Evolutionary conservation across 1,284 basidiomycete species (phyloP).

Genomic region (Mixia osmundae): DNA sequence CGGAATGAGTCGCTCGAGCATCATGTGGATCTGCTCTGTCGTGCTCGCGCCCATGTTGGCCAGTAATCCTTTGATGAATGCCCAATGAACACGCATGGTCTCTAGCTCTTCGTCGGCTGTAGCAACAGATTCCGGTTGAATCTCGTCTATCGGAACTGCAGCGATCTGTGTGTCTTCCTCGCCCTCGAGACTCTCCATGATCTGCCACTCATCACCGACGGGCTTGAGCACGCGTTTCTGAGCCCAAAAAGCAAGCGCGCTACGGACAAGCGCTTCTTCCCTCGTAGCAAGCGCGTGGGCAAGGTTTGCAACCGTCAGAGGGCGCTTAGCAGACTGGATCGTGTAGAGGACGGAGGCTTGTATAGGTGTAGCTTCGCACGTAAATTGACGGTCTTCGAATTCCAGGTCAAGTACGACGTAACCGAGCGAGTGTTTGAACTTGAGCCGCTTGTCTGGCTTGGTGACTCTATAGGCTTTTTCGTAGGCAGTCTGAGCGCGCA

Average conservation of each 20-base stretch:
- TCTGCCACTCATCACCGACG: not conserved
- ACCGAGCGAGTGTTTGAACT: constrained; percentile 66
- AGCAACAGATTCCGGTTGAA: constrained; percentile 1
- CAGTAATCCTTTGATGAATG: constrained; percentile 29
- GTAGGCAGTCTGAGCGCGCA: constrained; percentile 43
- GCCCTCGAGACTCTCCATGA: constrained; percentile 20
- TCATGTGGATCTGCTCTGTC: constrained; percentile 50
- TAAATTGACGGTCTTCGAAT: constrained; percentile 48
- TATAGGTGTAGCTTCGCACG: constrained; percentile 53
- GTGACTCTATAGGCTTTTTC: constrained; percentile 47
- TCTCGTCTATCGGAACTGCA: constrained; percentile 4
- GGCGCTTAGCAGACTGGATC: constrained; percentile 43
- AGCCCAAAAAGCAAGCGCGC: constrained; percentile 58
- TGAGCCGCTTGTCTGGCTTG: constrained; percentile 71
- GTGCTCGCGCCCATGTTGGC: constrained; percentile 44
- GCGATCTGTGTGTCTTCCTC: constrained; percentile 25
- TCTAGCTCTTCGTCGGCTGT: constrained; percentile 2
- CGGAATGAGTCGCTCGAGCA: constrained; percentile 47
- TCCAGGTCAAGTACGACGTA: constrained; percentile 52
- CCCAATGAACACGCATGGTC: constrained; percentile 65
- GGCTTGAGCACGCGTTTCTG: constrained; percentile 47
- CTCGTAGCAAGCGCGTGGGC: constrained; percentile 37
- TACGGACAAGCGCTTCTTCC: constrained; percentile 37
- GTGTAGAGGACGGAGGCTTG: constrained; percentile 74
- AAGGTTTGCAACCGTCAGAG: constrained; percentile 33